These are phyloP conservation scores for Tetrahymena malaccensis DNA, from an alignment of 73 alveolate genomes.

Conservation along the genomic window DNA sequence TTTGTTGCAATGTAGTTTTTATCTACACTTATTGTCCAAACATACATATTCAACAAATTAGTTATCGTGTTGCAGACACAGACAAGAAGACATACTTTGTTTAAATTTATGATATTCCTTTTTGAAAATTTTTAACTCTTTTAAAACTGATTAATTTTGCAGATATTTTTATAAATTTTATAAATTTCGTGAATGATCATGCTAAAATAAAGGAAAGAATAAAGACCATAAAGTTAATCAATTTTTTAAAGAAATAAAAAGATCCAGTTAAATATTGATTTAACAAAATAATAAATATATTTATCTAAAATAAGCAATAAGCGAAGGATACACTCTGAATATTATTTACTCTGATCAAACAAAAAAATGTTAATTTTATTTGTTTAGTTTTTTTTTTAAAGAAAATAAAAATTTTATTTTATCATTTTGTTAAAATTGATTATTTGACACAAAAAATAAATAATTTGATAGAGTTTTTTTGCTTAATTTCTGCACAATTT, in stretches of 20 bases:
- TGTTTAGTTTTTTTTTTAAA: no score
- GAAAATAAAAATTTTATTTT: no score
- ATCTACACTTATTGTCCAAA: background rate
- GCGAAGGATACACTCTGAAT: background rate
- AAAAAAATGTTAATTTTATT: no score
- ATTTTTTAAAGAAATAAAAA: no score
- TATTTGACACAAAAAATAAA: no score
- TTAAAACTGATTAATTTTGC: background rate
- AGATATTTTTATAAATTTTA: background rate
- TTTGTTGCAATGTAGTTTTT: background rate
- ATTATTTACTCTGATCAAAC: no score
- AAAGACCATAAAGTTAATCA: background rate
- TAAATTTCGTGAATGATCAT: no score
- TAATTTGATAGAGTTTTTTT: no score
- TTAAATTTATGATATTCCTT: no score
- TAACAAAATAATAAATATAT: background rate
- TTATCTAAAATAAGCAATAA: background rate
- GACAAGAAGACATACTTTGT: background rate
- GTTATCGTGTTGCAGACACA: background rate
- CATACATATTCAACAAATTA: background rate
- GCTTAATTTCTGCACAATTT: no score
- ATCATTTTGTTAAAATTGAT: no score
- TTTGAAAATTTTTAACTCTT: background rate
- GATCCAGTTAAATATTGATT: background rate
- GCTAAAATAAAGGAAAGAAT: background rate